Conservation (phyloP, 2,329 filamentous ascomycete species). For the Elsinoe batatas region DNA sequence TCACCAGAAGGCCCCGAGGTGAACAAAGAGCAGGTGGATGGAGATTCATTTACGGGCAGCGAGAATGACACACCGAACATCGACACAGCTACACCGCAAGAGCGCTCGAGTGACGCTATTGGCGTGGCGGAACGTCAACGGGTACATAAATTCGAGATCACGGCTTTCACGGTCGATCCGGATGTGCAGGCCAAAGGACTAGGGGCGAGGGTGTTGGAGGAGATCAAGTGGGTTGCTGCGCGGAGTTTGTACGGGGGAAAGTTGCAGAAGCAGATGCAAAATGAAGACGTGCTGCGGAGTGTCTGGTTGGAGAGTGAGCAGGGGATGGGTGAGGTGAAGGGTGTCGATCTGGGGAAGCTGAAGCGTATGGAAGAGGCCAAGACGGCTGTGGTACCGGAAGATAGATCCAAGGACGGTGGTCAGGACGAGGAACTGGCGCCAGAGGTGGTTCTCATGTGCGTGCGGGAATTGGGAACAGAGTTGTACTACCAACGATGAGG, state of each 20-base stretch:
- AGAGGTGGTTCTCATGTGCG: neutral
- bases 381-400: neutral
- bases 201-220: neutral
- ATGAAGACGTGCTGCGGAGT: neutral
- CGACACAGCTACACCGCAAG: too few relatives aligned
- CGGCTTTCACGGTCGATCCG: neutral
- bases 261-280: neutral
- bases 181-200: neutral
- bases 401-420: too few relatives aligned
- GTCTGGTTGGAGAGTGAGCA: neutral
- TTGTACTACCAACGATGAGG: neutral
- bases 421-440: neutral
- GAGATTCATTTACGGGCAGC: neutral
- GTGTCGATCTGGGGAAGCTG: neutral
- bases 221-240: neutral
- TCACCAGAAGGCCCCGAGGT: neutral
- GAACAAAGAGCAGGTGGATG: neutral
- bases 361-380: neutral
- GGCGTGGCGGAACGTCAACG: neutral
- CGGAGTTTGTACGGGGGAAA: neutral
- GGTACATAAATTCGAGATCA: neutral
- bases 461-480: neutral
- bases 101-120: too few relatives aligned
- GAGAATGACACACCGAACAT: too few relatives aligned
- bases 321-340: neutral